Base-by-base conservation (phyloP, 2,329 filamentous ascomycete species). In the Macroventuria anomochaeta region DNA sequence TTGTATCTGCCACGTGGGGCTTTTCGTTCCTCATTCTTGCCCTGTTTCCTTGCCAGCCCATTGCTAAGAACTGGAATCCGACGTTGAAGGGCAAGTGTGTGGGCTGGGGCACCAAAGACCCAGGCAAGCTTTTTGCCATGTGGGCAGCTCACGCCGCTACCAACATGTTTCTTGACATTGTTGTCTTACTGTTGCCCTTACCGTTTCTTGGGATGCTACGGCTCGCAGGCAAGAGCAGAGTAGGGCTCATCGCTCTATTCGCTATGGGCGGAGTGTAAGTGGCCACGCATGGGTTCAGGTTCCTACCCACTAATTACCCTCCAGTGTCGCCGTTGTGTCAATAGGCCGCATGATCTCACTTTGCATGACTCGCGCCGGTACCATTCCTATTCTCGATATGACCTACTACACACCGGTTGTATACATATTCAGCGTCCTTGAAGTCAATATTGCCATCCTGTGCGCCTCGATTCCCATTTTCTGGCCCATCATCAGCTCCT, bases 401-500 rank as follows among this genome's bases (percentile, higher is more conserved):
- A 62, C 70, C 5, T 75, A 58, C 55, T 39, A 68, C 41, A 67
- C 65, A 0, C 67, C 72, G 1, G 38, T 65, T 7, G 57, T 73
- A 13, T 72, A 65, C 59, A 63, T 75, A 25, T 68, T 74, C 53
- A 72, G 68, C 34, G 63, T 68, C 21, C 70, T 75, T 46, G 73
- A 76, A 57, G 62, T 75, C 61, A 69, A 74, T 57, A 63, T 75
- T 36, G 72, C 72, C 34, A 75, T 75, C 36, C 62, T 74, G 3
- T 68, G 66, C 34, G 73, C 72, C 15, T 72, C 68, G 0, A 70
- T 75, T 26, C 73, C 73, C 18, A 71, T 74, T 36, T 76, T 75
- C 66, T 76, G 72, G 72, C 73, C 73, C 11, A 55, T 68, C 29
- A 69, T 76, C 44, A 57, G 55, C 15, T 65, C 61, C 13, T 41